A percentile compares a stretch with the other conserved stretches of the same genome.
Conservation (phyloP, 192 early-diverging fungal genomes). For the Linderina pennispora region DNA sequence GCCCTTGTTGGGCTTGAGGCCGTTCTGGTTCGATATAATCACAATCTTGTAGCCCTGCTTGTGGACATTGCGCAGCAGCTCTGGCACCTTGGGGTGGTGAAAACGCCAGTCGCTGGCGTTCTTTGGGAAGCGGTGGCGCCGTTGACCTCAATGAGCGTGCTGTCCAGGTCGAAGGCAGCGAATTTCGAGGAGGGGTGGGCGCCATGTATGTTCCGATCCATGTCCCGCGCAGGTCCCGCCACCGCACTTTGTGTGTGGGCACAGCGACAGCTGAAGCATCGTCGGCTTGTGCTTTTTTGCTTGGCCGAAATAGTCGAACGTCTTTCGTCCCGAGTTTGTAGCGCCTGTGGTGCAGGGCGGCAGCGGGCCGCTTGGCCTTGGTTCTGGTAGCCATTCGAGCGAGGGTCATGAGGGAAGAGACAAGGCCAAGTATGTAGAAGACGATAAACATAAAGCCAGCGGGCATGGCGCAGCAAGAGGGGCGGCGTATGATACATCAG, state of each 20-base stretch:
- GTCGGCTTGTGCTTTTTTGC: too few species aligned
- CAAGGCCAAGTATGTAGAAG: slow-evolving; percentile 95
- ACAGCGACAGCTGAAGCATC: too few species aligned
- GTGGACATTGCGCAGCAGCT: slow-evolving; percentile 52
- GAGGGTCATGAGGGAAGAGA: slow-evolving; percentile 68
- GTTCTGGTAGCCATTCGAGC: too few species aligned
- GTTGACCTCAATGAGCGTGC: slow-evolving; percentile 64
- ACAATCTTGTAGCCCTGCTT: slow-evolving; percentile 52
- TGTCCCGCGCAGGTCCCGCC: slow-evolving; percentile 28
- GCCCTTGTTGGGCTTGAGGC: slow-evolving; percentile 10
- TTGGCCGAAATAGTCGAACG: too few species aligned
- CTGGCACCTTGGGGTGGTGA: slow-evolving; percentile 53
- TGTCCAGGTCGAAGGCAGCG: slow-evolving; percentile 56
- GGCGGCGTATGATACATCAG: too few species aligned
- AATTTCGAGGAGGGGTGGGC: slow-evolving; percentile 29
- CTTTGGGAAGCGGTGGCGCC: slow-evolving; percentile 59
- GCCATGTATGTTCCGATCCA: slow-evolving; percentile 35
- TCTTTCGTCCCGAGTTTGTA: too few species aligned
- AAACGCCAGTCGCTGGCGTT: slow-evolving; percentile 78
- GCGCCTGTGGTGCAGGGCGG: too few species aligned
- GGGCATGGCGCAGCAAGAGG: slow-evolving; percentile 78
- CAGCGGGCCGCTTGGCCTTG: too few species aligned
- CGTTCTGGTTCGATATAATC: slow-evolving; percentile 31
- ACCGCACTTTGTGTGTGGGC: slow-evolving; percentile 61
- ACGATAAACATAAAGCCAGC: slow-evolving; percentile 93